Conservation (phyloP, 2,329 filamentous ascomycete species). For the Albifimbria verrucaria region DNA sequence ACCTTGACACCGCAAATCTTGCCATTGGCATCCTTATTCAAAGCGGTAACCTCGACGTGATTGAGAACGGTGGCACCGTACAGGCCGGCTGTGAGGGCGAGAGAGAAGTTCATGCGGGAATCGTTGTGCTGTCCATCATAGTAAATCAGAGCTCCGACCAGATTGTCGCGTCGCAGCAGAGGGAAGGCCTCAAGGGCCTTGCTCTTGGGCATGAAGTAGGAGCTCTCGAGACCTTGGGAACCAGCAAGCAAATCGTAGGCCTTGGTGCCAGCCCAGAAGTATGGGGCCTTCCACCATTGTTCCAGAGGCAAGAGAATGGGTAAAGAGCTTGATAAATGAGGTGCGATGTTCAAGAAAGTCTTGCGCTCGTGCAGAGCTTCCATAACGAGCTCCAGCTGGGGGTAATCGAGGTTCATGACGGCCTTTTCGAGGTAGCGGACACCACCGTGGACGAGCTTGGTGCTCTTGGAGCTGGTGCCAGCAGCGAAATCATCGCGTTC, state of each 20-base stretch:
- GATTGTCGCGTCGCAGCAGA: constrained; percentile 69
- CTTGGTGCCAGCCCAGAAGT: constrained; percentile 70
- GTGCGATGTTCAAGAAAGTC: constrained; percentile 79
- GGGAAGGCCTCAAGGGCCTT: constrained; percentile 77
- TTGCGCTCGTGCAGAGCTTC: constrained; percentile 79
- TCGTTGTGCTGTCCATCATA: constrained; percentile 88
- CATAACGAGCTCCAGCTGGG: constrained; percentile 76
- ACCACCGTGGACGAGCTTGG: constrained; percentile 81
- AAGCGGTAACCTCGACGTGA: constrained; percentile 72
- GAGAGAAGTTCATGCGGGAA: constrained; percentile 81
- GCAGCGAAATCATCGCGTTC: constrained; percentile 81
- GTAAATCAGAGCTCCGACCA: constrained; percentile 79
- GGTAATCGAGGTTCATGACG: constrained; percentile 80
- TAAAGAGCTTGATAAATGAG: constrained; percentile 75
- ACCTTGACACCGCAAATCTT: constrained; percentile 64
- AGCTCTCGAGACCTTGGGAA: constrained; percentile 77
- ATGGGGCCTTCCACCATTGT: constrained; percentile 80
- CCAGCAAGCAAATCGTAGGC: constrained; percentile 79
- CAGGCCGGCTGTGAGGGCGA: constrained; percentile 75
- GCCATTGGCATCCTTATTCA: constrained; percentile 69
- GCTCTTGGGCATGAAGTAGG: constrained; percentile 74
- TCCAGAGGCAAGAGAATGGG: constrained; percentile 81
- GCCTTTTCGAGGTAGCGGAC: constrained; percentile 85
- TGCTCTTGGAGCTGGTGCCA: constrained; percentile 83
- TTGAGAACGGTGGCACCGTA: constrained; percentile 80